phyloP scores from a whole-genome alignment of 208 protist species.

The Acanthamoeba lenticulata region DNA sequence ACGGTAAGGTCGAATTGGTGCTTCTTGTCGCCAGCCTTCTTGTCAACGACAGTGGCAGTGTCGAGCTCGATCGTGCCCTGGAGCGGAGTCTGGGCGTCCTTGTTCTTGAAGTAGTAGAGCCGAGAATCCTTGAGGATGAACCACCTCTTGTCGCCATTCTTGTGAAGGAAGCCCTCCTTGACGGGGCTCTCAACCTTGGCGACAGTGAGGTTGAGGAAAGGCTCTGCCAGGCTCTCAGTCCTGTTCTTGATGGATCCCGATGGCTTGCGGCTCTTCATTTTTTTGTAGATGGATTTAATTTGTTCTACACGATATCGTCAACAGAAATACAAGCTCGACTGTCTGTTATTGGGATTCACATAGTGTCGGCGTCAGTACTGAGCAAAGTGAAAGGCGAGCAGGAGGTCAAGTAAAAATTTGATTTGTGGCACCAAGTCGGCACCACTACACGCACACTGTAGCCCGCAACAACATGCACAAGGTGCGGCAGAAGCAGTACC shows the following conservation, averaged over 20 bases:
- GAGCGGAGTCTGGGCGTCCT: not conserved
- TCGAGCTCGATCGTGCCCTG: conserved; percentile 39
- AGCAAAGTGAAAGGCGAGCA: too few species aligned
- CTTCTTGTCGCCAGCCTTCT: not conserved
- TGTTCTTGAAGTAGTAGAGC: conserved; percentile 34
- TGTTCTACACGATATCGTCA: not conserved
- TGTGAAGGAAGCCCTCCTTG: conserved; percentile 9
- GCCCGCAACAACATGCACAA: too few species aligned
- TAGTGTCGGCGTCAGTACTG: too few species aligned
- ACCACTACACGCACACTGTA: too few species aligned
- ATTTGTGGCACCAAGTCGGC: too few species aligned
- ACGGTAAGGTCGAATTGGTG: not conserved
- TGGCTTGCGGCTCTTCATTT: conserved; percentile 1
- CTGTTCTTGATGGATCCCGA: conserved; percentile 2
- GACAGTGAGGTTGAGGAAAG: conserved; percentile 16
- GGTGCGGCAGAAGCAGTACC: too few species aligned
- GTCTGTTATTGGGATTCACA: too few species aligned
- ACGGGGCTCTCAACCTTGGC: not conserved
- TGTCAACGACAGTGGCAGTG: not conserved
- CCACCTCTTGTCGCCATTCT: conserved; percentile 13
- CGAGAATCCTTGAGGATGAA: not conserved
- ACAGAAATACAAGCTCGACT: too few species aligned
- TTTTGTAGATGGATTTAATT: not conserved
- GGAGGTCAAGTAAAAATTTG: too few species aligned
- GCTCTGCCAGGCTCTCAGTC: not conserved